phyloP scores from a whole-genome alignment of 306 rosid genomes.

The Astragalus glycyphyllos region DNA sequence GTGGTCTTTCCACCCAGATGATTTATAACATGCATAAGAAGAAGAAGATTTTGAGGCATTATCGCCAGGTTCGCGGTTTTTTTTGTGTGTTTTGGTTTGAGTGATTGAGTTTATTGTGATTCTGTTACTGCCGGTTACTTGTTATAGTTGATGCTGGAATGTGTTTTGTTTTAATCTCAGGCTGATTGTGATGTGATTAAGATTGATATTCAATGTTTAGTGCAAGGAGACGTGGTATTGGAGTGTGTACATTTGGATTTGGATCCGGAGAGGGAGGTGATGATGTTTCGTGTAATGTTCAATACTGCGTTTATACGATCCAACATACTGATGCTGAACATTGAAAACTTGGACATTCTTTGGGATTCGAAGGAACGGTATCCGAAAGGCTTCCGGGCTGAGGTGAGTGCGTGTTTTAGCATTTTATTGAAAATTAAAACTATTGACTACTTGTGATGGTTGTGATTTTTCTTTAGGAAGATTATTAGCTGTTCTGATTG shows the following conservation, averaged over 20 bases:
- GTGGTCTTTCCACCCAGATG: conserved; percentile 91
- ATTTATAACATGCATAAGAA: conserved; percentile 87
- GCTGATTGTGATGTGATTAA: conserved; percentile 95
- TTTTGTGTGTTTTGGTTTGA: conserved; percentile 12
- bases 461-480: conserved; percentile 24
- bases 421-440: conserved; percentile 20
- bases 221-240: conserved; percentile 98
- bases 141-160: conserved; percentile 40
- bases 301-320: conserved; percentile 95
- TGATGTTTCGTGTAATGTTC: conserved; percentile 98
- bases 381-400: conserved; percentile 92
- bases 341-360: conserved; percentile 92
- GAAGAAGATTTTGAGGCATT: conserved; percentile 72
- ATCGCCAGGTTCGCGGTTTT: conserved; percentile 63
- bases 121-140: conserved; percentile 2
- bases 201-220: conserved; percentile 93
- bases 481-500: conserved; percentile 41
- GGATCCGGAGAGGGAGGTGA: conserved; percentile 92
- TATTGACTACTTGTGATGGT: conserved; percentile 12
- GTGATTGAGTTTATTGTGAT: conserved; percentile 25
- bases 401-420: conserved; percentile 60
- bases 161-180: conserved; percentile 59
- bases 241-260: conserved; percentile 94
- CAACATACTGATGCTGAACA: conserved; percentile 79
- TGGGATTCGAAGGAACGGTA: conserved; percentile 94